Percentiles rank a stretch among this genome's conserved stretches.
Conservation (phyloP, 805 yeast genomes). For the Wickerhamiella dianesei region DNA sequence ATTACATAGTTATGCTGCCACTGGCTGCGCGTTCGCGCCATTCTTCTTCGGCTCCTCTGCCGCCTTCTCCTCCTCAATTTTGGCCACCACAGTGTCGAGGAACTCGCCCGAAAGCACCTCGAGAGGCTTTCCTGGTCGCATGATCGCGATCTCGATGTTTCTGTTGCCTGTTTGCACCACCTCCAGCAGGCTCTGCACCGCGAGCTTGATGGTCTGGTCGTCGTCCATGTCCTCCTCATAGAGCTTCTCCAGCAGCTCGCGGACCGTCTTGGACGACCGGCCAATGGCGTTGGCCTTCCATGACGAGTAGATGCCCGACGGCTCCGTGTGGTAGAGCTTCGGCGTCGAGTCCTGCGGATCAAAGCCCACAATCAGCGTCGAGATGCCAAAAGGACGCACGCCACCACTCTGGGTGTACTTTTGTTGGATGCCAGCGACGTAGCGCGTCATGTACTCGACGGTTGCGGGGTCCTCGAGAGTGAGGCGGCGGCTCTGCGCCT, state of each 20-base stretch:
- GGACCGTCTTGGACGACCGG: constrained; percentile 83
- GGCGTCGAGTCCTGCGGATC: constrained; percentile 76
- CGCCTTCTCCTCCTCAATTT: constrained; percentile 77
- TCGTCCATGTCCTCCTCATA: constrained; percentile 47
- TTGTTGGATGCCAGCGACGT: constrained; percentile 97
- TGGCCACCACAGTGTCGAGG: constrained; percentile 60
- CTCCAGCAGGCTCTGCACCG: constrained; percentile 78
- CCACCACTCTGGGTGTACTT: constrained; percentile 96
- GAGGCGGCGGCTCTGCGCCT: constrained; percentile 87
- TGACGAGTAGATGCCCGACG: constrained; percentile 91
- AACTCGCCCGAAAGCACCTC: constrained; percentile 51
- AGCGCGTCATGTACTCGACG: constrained; percentile 81
- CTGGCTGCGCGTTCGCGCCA: neutral
- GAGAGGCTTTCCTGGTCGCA: constrained; percentile 55
- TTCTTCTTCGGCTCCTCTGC: constrained; percentile 40
- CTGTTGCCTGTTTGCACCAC: constrained; percentile 97
- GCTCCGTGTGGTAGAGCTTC: constrained; percentile 85
- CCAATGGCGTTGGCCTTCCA: constrained; percentile 99
- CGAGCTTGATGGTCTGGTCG: constrained; percentile 62
- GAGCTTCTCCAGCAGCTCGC: constrained; percentile 87
- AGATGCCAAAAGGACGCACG: constrained; percentile 94
- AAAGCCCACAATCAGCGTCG: constrained; percentile 91
- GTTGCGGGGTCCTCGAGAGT: constrained; percentile 91
- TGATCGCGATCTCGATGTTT: constrained; percentile 83
- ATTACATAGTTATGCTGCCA: neutral